Percentiles rank a stretch among this genome's conserved stretches.
phyloP scores from a whole-genome alignment of 179 eudicot genomes.

The Beta lomatogona region DNA sequence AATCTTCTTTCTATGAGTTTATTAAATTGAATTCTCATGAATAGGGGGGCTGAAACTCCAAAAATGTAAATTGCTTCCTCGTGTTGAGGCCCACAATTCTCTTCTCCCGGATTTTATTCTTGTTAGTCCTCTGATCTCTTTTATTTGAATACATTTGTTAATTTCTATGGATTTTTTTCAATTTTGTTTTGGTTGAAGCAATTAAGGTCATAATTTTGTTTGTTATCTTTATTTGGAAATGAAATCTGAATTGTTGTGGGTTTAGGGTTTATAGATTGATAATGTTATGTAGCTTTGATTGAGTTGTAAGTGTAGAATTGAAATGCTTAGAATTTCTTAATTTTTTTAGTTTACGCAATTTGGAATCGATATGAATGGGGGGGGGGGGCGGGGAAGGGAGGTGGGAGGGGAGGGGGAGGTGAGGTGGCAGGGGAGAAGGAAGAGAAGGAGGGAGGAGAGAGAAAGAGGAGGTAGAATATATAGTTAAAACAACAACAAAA shows the following conservation, averaged over 20 bases:
- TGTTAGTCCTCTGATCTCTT: conserved; percentile 46
- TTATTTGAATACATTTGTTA: neutral
- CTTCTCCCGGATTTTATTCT: conserved; percentile 80
- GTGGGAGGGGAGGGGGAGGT: no score
- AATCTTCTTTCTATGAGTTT: no score
- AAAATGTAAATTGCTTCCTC: no score
- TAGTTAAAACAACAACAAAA: no score
- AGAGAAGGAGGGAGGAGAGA: no score
- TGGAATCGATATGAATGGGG: no score
- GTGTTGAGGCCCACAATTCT: conserved; percentile 56
- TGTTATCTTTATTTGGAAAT: neutral
- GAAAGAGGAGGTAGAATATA: no score
- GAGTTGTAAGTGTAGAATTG: neutral
- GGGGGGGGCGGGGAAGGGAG: no score
- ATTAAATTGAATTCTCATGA: no score
- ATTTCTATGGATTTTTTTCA: neutral
- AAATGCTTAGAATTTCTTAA: neutral
- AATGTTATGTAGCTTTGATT: neutral
- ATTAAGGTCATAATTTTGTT: neutral
- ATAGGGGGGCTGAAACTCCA: no score
- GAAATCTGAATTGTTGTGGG: neutral
- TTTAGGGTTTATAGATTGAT: neutral
- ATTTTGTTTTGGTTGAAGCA: neutral
- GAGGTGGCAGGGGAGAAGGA: no score
- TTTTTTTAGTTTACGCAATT: neutral